Conservation (phyloP, 2,329 filamentous ascomycete species). For the Beauveria rudraprayagi region DNA sequence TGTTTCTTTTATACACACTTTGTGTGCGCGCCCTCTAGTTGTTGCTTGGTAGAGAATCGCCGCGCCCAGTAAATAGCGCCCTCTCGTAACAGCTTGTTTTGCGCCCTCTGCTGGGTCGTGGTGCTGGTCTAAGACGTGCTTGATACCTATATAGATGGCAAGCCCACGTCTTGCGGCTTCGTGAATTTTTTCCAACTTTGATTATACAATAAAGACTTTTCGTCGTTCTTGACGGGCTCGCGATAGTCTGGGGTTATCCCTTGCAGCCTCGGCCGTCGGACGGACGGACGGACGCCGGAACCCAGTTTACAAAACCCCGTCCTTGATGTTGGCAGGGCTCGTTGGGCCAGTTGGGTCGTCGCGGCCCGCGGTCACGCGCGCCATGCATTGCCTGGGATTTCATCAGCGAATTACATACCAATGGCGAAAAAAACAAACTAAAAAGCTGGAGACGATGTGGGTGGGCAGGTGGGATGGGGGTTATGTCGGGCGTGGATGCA, state of each 20-base stretch:
- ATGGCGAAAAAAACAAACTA: too few relatives aligned
- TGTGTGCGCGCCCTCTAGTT: slow-evolving; percentile 1
- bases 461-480: background rate
- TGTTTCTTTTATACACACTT: background rate
- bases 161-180: background rate
- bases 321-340: background rate
- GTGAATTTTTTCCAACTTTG: background rate
- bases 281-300: background rate
- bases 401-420: too few relatives aligned
- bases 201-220: background rate
- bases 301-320: background rate
- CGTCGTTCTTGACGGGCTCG: background rate
- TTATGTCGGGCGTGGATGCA: background rate
- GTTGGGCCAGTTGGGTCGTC: background rate
- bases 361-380: too few relatives aligned
- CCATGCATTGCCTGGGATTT: too few relatives aligned
- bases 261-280: background rate
- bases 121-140: background rate
- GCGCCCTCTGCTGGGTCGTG: slow-evolving; percentile 1
- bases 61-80: background rate
- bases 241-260: background rate
- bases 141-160: background rate
- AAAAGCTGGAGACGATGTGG: background rate
- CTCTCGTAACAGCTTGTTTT: slow-evolving; percentile 1
- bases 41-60: background rate